Base-by-base conservation (phyloP, 805 yeast genomes). In the Limtongia smithiae region DNA sequence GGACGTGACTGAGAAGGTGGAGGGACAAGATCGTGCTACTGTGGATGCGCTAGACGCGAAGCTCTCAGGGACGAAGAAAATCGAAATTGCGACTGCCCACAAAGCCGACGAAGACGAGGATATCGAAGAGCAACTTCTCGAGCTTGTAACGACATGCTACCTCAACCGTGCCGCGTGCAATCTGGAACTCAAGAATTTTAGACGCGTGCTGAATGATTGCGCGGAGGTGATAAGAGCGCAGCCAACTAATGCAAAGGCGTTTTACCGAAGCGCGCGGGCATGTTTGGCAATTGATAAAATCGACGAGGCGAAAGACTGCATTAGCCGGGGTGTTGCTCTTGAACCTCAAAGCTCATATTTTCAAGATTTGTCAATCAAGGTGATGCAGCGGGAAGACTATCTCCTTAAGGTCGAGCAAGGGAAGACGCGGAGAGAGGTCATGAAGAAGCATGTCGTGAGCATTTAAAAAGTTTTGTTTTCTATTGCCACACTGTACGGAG, bases 91-190 rank as follows among this genome's bases (percentile, higher is more conserved):
- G 3, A 20, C 9, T 9, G 12, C 15, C 17, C 32, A 17, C 21
- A n/a, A 45, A 5, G 55, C 44, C 5, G 60, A 50, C 18, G 51
- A 51, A 5, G 46, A 38, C 8, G 32, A 14, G 12, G 39, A 37
- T 4, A 17, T 61, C 40, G 58, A 54, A 2, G 48, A 31, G 33
- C 44, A 74, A 4, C 82, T 75, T 14, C 66, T 68, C 12, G 71
- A 68, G 4, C 69, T 88, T 22, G 78, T 78, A 32, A 76, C 79
- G 2, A 80, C 91, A 0, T 72, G 93, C 41, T 81, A 75, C 55
- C 70, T 83, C 47, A 93, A 93, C 66, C 76, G 96, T 51, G 95
- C 97, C 1, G 96, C 96, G 1, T 85, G 96, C 67, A 87, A 91
- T 61, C 71, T 93, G 56, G 95, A 85, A 62, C 70, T 93, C 59